Evolutionary conservation across 495 filamentous ascomycete species (phyloP).

Genomic region (Podospora appendiculata): DNA sequence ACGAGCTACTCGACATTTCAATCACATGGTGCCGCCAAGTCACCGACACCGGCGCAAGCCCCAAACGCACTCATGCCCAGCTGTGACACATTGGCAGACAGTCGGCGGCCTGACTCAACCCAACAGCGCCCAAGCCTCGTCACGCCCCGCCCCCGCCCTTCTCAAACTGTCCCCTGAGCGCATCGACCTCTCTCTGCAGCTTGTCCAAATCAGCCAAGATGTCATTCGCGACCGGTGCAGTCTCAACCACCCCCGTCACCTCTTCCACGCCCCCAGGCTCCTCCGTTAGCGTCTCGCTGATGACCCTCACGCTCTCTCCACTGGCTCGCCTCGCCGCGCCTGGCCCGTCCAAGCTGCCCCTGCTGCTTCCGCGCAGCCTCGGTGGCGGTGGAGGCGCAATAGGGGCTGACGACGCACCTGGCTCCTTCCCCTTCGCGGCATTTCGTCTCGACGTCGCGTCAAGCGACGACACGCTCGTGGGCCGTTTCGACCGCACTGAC

Average conservation of each 20-base stretch:
- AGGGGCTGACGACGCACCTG: constrained; percentile 8
- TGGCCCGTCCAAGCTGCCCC: constrained; percentile 35
- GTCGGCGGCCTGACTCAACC: not conserved
- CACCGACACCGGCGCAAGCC: too few relatives aligned
- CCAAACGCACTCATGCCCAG: too few relatives aligned
- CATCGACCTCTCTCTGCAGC: constrained; percentile 67
- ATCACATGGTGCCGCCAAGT: too few relatives aligned
- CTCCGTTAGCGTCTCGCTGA: constrained; percentile 9
- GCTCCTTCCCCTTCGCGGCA: constrained; percentile 18
- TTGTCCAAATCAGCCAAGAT: constrained; percentile 61
- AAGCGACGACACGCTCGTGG: constrained; percentile 22
- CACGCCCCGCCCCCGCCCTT: not conserved
- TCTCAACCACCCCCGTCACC: not conserved
- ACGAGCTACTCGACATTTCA: too few relatives aligned
- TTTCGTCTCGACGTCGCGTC: constrained; percentile 23
- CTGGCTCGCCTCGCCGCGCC: constrained; percentile 8
- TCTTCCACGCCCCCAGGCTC: constrained; percentile 6
- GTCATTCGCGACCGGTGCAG: constrained; percentile 31
- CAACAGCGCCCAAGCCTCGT: not conserved
- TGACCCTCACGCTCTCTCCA: constrained; percentile 6
- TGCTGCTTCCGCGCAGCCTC: constrained; percentile 46
- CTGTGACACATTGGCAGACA: too few relatives aligned
- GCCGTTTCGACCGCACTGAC: constrained; percentile 29
- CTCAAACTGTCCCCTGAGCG: constrained; percentile 51
- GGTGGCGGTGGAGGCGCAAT: constrained; percentile 59